These are phyloP conservation scores for Cutaneotrichosporon arboriforme DNA, from an alignment of 1,284 basidiomycete genomes.

Conservation along the genomic window DNA sequence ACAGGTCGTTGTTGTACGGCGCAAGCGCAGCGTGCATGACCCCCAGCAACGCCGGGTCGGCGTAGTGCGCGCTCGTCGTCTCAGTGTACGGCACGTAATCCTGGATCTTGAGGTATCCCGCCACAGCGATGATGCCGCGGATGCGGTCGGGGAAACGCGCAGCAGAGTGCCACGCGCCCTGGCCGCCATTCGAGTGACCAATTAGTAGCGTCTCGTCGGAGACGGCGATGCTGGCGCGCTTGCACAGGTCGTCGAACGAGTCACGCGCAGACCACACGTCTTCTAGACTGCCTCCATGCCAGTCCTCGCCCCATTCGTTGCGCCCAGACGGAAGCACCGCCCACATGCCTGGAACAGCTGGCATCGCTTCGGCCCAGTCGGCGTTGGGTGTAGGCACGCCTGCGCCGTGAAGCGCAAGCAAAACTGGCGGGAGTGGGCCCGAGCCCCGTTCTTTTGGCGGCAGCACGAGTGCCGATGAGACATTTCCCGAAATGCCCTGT, in stretches of 20 bases:
- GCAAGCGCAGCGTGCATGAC: conserved; percentile 67
- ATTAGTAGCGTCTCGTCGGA: conserved; percentile 50
- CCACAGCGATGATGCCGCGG: conserved; percentile 65
- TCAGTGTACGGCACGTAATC: conserved; percentile 66
- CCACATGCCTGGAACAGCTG: conserved; percentile 27
- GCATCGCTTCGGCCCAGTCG: conserved; percentile 29
- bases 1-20: conserved; percentile 79
- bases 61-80: conserved; percentile 55
- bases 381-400: conserved; percentile 32
- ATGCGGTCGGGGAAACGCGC: conserved; percentile 70
- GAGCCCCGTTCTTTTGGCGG: neutral
- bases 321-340: conserved; percentile 39
- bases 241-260: conserved; percentile 8
- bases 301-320: conserved; percentile 48
- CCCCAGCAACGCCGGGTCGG: conserved; percentile 66
- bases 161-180: conserved; percentile 76
- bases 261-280: conserved; percentile 39
- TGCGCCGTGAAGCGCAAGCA: conserved; percentile 44
- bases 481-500: too few species aligned
- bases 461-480: too few species aligned
- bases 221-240: neutral
- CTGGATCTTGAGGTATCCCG: conserved; percentile 76
- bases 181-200: conserved; percentile 90
- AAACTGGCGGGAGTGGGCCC: conserved; percentile 18
- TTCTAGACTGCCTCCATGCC: conserved; percentile 42